A percentile compares a stretch with the other conserved stretches of the same genome.
Evolutionary conservation across 768 basidiomycete genomes (phyloP).

Genomic region (Leccinum barrowsii): DNA sequence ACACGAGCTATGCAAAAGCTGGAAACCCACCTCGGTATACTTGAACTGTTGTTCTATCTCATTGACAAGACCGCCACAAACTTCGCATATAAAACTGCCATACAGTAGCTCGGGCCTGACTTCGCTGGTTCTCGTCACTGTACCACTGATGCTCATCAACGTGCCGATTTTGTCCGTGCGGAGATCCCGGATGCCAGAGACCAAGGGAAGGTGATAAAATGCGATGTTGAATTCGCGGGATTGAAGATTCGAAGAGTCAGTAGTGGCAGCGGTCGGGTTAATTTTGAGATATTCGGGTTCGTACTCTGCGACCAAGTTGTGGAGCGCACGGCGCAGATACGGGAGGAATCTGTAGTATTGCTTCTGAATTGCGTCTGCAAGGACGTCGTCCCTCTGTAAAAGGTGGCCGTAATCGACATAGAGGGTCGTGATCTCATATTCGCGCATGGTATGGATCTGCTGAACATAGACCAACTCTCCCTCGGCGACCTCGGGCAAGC

Average conservation of each 20-base stretch:
- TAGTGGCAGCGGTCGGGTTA: constrained; percentile 84
- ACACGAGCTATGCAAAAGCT: background rate
- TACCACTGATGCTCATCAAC: constrained; percentile 92
- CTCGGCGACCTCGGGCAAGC: constrained; percentile 48
- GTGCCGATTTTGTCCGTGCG: constrained; percentile 93
- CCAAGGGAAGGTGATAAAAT: constrained; percentile 91
- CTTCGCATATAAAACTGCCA: constrained; percentile 91
- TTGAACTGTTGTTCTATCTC: constrained; percentile 99
- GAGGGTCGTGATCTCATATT: constrained; percentile 91
- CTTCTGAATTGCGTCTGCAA: constrained; percentile 88
- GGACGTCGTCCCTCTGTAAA: constrained; percentile 84
- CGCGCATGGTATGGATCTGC: constrained; percentile 93
- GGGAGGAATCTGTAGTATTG: constrained; percentile 98
- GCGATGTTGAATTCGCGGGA: constrained; percentile 94
- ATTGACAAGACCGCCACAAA: constrained; percentile 79
- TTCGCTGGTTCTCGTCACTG: constrained; percentile 96
- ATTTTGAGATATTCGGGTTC: constrained; percentile 95
- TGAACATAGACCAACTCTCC: constrained; percentile 81
- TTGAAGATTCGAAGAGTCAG: constrained; percentile 83
- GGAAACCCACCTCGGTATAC: constrained; percentile 79
- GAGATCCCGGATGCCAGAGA: constrained; percentile 91
- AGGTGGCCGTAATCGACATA: constrained; percentile 95
- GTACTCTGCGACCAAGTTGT: constrained; percentile 83
- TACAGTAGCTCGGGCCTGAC: constrained; percentile 92
- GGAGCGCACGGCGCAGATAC: constrained; percentile 86